Evolutionary conservation across 1,284 basidiomycete genomes (phyloP).

Genomic region (Tilletia indica): DNA sequence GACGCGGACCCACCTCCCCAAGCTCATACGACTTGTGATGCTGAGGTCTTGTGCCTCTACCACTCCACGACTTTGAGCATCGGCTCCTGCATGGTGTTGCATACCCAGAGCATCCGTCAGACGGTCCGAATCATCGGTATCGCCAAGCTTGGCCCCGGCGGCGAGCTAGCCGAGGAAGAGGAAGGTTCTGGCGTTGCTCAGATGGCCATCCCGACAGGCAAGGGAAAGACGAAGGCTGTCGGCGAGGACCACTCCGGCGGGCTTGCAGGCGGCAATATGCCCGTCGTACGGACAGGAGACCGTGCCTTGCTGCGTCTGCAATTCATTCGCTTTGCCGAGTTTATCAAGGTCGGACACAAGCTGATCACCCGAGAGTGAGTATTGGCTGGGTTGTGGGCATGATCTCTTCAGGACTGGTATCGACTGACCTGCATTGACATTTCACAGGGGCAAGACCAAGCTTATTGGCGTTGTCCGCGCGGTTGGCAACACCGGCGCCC

Average conservation of each 20-base stretch:
- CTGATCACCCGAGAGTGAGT: conserved; percentile 44
- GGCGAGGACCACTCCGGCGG: not conserved
- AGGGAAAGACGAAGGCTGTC: not conserved
- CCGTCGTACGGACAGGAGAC: conserved; percentile 52
- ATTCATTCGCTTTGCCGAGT: conserved; percentile 49
- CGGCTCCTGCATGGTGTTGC: conserved; percentile 53
- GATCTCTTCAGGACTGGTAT: too few species aligned
- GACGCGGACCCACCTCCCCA: conserved; percentile 33
- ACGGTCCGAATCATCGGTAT: conserved; percentile 51
- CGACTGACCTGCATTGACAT: not conserved
- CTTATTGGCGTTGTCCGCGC: conserved; percentile 47
- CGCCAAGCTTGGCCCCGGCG: conserved; percentile 38
- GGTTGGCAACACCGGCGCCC: conserved; percentile 37
- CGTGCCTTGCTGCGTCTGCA: conserved; percentile 47
- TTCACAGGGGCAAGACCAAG: conserved; percentile 42
- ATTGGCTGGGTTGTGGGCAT: too few species aligned
- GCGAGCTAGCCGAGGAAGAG: conserved; percentile 16
- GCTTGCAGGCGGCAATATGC: conserved; percentile 21
- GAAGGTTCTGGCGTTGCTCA: not conserved
- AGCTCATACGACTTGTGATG: conserved; percentile 49
- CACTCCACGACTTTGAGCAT: conserved; percentile 51
- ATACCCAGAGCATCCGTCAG: conserved; percentile 52
- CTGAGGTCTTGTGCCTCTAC: conserved; percentile 53
- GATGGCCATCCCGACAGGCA: not conserved
- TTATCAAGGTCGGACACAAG: conserved; percentile 50